phyloP scores from a whole-genome alignment of 148 eudicot species.

The Cornus kousa region DNA sequence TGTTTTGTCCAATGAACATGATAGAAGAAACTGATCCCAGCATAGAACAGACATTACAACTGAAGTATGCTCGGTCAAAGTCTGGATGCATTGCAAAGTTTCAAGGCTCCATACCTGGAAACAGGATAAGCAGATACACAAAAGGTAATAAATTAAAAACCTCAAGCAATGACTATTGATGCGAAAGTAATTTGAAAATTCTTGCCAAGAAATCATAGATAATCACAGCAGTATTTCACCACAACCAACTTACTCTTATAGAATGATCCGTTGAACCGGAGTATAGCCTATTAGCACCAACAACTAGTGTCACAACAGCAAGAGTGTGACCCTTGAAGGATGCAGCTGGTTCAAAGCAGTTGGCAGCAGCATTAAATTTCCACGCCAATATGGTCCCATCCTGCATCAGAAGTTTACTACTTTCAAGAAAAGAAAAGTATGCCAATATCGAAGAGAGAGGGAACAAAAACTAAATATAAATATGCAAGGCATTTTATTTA shows the following conservation, averaged over 20 bases:
- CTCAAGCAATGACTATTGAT: not conserved
- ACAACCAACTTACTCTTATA: constrained; percentile 52
- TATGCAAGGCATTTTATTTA: not conserved
- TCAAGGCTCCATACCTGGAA: constrained; percentile 96
- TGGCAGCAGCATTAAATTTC: constrained; percentile 73
- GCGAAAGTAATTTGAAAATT: not conserved
- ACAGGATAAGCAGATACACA: constrained; percentile 9
- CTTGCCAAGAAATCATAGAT: not conserved
- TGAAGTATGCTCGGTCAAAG: constrained; percentile 66
- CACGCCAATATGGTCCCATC: constrained; percentile 89
- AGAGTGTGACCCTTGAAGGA: constrained; percentile 73
- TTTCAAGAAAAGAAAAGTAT: not conserved
- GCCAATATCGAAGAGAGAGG: constrained; percentile 1
- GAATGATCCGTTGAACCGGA: constrained; percentile 94
- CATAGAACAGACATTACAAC: constrained; percentile 97
- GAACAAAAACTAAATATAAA: not conserved
- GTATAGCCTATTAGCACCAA: constrained; percentile 88
- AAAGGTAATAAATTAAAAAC: constrained; percentile 4
- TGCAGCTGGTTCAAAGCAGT: constrained; percentile 91
- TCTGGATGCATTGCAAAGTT: constrained; percentile 84
- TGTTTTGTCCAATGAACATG: constrained; percentile 86
- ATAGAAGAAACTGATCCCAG: constrained; percentile 93
- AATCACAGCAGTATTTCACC: not conserved
- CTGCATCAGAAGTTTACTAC: constrained; percentile 31
- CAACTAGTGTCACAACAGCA: constrained; percentile 78